Evolutionary conservation across 257 asterid genomes (phyloP), one percentile per base, ranked within the genome.

Genomic region (Gynochthodes officinalis): DNA sequence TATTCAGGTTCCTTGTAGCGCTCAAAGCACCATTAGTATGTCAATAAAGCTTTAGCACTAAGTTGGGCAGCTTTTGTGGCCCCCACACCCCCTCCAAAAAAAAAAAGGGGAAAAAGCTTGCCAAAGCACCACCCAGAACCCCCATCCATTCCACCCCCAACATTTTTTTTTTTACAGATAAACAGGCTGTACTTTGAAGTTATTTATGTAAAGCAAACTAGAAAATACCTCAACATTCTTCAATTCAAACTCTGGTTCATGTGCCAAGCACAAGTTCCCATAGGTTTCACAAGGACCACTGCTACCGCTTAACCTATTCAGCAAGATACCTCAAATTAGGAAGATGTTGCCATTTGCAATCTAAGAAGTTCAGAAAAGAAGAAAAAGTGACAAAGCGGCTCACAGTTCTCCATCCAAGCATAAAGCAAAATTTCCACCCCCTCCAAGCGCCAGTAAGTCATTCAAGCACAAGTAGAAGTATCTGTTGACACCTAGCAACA

Each of bases 281-380:
- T 88, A 94, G 77, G 99, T 94, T 76, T 94, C 99, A 71, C 95
- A 88, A 46, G 95, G 90, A 54, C 99, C 98, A 78, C 97, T 94
- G 55, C 88, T 84, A 74, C 99, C 99, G 12, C 82, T 81, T 82
- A 94, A 86, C 82, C 99, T 94, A 73, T 43, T 16, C 70, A 52
- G 27, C 40, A 67, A 32, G 54, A 27, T 23, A 39, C 21, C 67
- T 68, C 42, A 64, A 13, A 60, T 28, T 2, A 60, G 37, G 23
- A 71, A 39, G 37, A 78, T n/a, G 33, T 48, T 32, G 64, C 44
- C 2, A 40, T 57, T 63, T 44, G 23, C 21, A 5, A 19, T 27
- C 10, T 14, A 28, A 1, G 32, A 53, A n/a, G 53, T 28, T 7
- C 39, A 66, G 40, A 62, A 35, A 23, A 52, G 14, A 28, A 52